Conservation (phyloP, 2,329 filamentous ascomycete genomes). For the Trichoderma sp. region DNA sequence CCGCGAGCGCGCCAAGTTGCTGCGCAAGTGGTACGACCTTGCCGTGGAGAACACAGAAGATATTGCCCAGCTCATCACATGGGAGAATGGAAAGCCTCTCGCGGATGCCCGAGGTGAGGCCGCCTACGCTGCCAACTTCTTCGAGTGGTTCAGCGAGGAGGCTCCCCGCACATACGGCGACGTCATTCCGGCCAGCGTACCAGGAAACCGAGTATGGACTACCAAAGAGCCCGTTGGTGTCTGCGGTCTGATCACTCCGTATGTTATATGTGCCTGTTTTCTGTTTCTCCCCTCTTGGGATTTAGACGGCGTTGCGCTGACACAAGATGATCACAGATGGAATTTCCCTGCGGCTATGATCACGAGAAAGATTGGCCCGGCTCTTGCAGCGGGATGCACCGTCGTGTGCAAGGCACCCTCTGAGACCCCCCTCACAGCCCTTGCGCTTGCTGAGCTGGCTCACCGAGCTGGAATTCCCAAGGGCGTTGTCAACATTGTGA, state of each 20-base stretch:
- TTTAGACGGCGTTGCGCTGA: neutral
- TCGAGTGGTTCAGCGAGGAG: conserved; percentile 82
- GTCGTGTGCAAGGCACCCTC: conserved; percentile 88
- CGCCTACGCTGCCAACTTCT: conserved; percentile 71
- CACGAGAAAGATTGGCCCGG: conserved; percentile 69
- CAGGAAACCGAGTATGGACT: conserved; percentile 45
- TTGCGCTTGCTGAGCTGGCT: conserved; percentile 84
- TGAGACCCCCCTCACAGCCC: conserved; percentile 88
- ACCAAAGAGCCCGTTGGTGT: conserved; percentile 40
- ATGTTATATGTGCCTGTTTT: conserved; percentile 59
- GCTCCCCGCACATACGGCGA: conserved; percentile 74
- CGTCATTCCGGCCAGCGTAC: conserved; percentile 68
- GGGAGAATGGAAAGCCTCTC: conserved; percentile 86
- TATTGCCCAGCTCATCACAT: conserved; percentile 78
- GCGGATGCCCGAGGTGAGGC: conserved; percentile 74
- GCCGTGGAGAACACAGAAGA: conserved; percentile 79
- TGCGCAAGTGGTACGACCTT: conserved; percentile 80
- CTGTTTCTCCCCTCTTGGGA: too few species aligned
- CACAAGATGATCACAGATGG: conserved; percentile 68
- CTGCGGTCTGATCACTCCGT: conserved; percentile 56
- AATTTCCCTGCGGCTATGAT: conserved; percentile 84
- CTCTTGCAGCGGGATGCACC: conserved; percentile 91
- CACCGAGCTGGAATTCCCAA: conserved; percentile 85
- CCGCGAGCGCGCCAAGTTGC: conserved; percentile 71
- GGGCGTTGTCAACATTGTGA: conserved; percentile 89